phyloP scores from a whole-genome alignment of 225 moss, liverwort and hornwort genomes.

The Takakia lepidozioides region DNA sequence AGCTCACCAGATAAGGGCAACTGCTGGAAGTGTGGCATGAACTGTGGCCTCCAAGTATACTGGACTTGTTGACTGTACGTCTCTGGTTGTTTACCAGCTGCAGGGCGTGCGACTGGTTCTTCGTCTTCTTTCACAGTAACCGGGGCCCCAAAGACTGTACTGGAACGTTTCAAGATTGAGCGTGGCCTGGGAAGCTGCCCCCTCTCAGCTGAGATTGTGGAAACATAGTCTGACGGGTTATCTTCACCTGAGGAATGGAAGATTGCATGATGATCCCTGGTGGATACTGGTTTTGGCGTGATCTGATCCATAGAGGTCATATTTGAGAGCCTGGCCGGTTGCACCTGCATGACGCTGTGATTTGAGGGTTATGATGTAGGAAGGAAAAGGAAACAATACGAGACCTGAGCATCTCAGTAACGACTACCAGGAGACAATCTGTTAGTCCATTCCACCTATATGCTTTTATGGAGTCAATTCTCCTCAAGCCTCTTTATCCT shows the following conservation, averaged over 20 bases:
- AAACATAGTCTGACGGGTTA: constrained; percentile 12
- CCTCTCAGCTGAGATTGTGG: constrained; percentile 4
- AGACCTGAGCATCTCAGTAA: too few species aligned
- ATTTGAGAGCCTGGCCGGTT: constrained; percentile 11
- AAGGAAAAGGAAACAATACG: too few species aligned
- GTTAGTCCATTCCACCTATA: background rate
- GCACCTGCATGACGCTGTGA: constrained; percentile 9
- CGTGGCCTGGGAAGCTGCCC: constrained; percentile 5
- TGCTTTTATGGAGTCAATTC: background rate
- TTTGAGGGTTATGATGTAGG: background rate
- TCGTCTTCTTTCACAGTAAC: constrained; percentile 11
- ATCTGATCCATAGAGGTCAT: constrained; percentile 11
- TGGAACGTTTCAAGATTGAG: constrained; percentile 7
- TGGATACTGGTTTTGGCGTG: too few species aligned
- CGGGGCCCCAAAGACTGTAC: background rate
- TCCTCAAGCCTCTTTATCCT: background rate
- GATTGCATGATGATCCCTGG: too few species aligned
- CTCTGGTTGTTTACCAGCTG: background rate
- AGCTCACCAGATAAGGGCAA: too few species aligned
- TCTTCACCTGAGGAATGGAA: background rate
- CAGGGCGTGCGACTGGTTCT: background rate
- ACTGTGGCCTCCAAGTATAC: constrained; percentile 13
- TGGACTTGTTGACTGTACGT: constrained; percentile 11
- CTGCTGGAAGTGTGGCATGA: constrained; percentile 13
- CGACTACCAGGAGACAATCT: constrained; percentile 1